phyloP scores from a whole-genome alignment of 768 basidiomycete species.

The Phanerochaete carnosa region DNA sequence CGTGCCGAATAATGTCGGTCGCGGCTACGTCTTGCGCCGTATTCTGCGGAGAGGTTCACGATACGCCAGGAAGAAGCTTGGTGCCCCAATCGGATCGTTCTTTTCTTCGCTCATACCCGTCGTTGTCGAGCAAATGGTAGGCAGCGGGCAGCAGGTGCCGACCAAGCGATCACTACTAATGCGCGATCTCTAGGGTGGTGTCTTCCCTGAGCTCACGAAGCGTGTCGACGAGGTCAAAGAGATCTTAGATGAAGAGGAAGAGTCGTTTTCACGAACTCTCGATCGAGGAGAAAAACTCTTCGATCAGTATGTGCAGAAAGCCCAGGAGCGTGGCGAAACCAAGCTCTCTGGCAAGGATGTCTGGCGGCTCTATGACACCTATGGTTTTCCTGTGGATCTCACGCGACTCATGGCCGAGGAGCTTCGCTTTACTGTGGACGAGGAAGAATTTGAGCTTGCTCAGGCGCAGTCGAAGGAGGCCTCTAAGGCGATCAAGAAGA shows the following conservation, averaged over 20 bases:
- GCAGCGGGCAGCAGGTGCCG: constrained; percentile 18
- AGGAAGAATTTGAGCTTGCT: constrained; percentile 85
- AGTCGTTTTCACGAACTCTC: constrained; percentile 94
- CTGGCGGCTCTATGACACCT: constrained; percentile 97
- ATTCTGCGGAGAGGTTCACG: constrained; percentile 93
- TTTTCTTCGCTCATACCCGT: constrained; percentile 91
- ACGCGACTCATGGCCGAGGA: constrained; percentile 98
- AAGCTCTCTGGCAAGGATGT: constrained; percentile 89
- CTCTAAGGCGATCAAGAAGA: constrained; percentile 82
- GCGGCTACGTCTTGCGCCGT: constrained; percentile 95
- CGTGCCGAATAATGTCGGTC: constrained; percentile 91
- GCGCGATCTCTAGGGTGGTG: constrained; percentile 52
- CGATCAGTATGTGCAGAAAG: constrained; percentile 75
- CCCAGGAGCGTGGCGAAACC: constrained; percentile 56
- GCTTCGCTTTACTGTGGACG: constrained; percentile 77
- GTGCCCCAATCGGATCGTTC: constrained; percentile 89
- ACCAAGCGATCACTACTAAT: constrained; percentile 3
- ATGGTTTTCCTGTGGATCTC: constrained; percentile 95
- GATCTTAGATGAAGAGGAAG: constrained; percentile 96
- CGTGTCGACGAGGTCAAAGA: constrained; percentile 83
- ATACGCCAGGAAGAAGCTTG: constrained; percentile 93
- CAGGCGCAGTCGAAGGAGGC: constrained; percentile 87
- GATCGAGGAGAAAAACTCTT: constrained; percentile 97
- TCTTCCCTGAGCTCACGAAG: constrained; percentile 92
- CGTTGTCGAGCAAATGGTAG: constrained; percentile 84